Conservation (phyloP, 768 basidiomycete species). For the Boletus insuetus region DNA sequence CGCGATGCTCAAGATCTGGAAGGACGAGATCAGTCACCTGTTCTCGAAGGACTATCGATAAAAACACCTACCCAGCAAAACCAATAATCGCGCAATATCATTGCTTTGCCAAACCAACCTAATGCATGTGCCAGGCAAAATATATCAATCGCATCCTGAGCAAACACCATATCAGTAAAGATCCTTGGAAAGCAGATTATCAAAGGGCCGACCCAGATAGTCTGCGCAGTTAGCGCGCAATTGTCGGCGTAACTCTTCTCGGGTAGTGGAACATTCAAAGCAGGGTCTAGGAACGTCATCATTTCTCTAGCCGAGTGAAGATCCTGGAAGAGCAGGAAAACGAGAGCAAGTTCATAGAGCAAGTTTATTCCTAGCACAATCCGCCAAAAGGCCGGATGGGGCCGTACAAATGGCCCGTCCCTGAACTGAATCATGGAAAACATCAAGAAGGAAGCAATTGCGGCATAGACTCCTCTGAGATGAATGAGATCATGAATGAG, state of each 20-base stretch:
- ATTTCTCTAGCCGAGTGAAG: slow-evolving; percentile 69
- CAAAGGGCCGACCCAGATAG: slow-evolving; percentile 58
- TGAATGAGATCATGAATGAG: slow-evolving; percentile 15
- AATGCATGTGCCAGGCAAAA: slow-evolving; percentile 84
- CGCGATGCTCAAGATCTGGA: slow-evolving; percentile 79
- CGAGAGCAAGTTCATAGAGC: slow-evolving; percentile 77
- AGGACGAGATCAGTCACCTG: slow-evolving; percentile 8
- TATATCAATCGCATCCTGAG: slow-evolving; percentile 75
- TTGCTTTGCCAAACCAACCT: slow-evolving; percentile 90
- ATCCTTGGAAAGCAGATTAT: not conserved
- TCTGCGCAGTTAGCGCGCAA: slow-evolving; percentile 59
- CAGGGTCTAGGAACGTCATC: slow-evolving; percentile 77
- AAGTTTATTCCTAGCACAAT: slow-evolving; percentile 76
- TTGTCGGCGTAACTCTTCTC: slow-evolving; percentile 88
- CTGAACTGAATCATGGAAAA: slow-evolving; percentile 89
- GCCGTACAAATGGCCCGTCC: slow-evolving; percentile 85
- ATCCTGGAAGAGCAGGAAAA: slow-evolving; percentile 86
- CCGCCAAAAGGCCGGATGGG: slow-evolving; percentile 87
- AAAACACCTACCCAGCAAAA: slow-evolving; percentile 75
- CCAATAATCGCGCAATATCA: slow-evolving; percentile 90
- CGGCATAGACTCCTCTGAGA: slow-evolving; percentile 72
- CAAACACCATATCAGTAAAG: slow-evolving; percentile 1
- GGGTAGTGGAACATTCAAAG: slow-evolving; percentile 66
- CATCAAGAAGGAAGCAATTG: slow-evolving; percentile 67
- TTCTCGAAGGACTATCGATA: not conserved